These are phyloP conservation scores for Phaeolepiota aurea DNA, from an alignment of 768 basidiomycete species.

Conservation along the genomic window DNA sequence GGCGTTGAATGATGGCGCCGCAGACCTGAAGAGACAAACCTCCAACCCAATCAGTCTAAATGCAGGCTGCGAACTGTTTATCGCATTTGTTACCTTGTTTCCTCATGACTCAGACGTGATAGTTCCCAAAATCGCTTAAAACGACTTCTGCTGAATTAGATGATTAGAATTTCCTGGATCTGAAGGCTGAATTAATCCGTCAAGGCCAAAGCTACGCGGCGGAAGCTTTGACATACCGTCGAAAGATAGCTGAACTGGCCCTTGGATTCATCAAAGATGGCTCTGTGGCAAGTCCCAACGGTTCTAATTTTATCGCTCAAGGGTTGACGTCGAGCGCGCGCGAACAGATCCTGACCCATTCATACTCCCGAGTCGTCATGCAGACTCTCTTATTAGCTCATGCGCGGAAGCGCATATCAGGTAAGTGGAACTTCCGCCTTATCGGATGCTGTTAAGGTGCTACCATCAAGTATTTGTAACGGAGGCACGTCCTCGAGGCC, in stretches of 20 bases:
- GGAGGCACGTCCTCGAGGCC: conserved; percentile 84
- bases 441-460: background rate
- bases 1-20: conserved; percentile 71
- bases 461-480: conserved; percentile 76
- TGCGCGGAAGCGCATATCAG: conserved; percentile 84
- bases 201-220: conserved; percentile 74
- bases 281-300: conserved; percentile 54
- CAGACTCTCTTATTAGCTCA: conserved; percentile 88
- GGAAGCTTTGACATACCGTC: conserved; percentile 78
- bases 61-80: conserved; percentile 88
- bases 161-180: conserved; percentile 67
- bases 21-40: conserved; percentile 49
- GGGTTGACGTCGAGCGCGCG: conserved; percentile 6
- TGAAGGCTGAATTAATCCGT: conserved; percentile 75
- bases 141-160: conserved; percentile 8
- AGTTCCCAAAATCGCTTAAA: conserved; percentile 7
- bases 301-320: conserved; percentile 4
- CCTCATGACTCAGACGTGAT: conserved; percentile 66
- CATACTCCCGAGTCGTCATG: conserved; percentile 93
- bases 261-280: conserved; percentile 93
- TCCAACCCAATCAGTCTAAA: conserved; percentile 78
- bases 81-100: conserved; percentile 79
- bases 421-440: conserved; percentile 17
- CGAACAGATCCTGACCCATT: conserved; percentile 88
- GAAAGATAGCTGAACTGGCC: conserved; percentile 84